Base-by-base conservation (phyloP, 495 filamentous ascomycete species). In the Immersiella caudata region DNA sequence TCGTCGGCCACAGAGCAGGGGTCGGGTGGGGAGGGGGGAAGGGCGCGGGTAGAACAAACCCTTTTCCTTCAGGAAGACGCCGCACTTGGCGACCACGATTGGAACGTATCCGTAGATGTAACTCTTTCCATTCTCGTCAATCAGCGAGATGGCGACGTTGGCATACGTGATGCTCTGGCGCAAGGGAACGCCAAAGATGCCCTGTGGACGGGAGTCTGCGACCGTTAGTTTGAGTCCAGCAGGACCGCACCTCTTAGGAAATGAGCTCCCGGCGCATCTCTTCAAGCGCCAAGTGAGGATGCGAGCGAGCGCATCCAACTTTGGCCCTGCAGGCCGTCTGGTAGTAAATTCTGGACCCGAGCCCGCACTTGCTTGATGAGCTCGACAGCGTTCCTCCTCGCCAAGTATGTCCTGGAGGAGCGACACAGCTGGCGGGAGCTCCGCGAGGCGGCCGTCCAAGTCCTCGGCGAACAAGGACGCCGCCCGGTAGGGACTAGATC, bases 81-180 rank as follows among this genome's bases (percentile, higher is more conserved):
- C 95, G 78, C 95, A 99, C 78, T 99, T 99, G 5, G 95, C 95
- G 49, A 99, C 94, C 56, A 99, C 94, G 70, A 99, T 97, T 11
- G 95, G 95, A 6, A 99, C 94, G 76, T 99, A 99, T 71, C 95
- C 95, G 78, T 99, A 99, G 26, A 97, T 97, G 76, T 95, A 97
- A 77, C 93, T 97, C 73, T 94, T 87, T 18, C 94, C 95, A 63
- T 93, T 86, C 60, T 91, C 90, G 76, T 97, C 92, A 68, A 92
- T 91, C 35, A 99, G 87, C 60, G 94, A 97, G 71, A 99, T 99
- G 60, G 95, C 95, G 68, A 99, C 95, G 78, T 99, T 99, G 64
- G 95, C 95, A 75, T 99, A 99, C 33, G 92, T 90, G 77, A 99
- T 99, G 81, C 94, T 97, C 69, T 91, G 88, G 67, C 92, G 91